Conservation (phyloP, 345 rosid genomes). For the Aurinia saxatilis region DNA sequence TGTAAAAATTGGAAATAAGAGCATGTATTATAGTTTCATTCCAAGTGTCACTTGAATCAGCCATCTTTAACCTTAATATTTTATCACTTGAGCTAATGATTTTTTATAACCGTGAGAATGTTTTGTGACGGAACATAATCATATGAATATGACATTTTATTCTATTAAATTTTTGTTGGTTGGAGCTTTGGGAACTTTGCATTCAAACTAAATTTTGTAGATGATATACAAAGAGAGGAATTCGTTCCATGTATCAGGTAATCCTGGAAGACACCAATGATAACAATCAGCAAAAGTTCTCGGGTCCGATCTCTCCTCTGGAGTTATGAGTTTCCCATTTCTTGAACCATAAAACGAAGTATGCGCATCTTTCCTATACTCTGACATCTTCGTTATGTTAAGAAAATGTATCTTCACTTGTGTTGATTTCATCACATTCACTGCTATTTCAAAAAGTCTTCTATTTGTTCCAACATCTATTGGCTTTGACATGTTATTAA, state of each 20-base stretch:
- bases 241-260: constrained; percentile 94
- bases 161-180: not conserved
- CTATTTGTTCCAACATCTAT: constrained; percentile 56
- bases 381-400: constrained; percentile 65
- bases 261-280: constrained; percentile 96
- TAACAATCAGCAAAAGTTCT: constrained; percentile 62
- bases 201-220: constrained; percentile 20
- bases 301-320: constrained; percentile 50
- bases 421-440: constrained; percentile 38
- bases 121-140: too few species aligned
- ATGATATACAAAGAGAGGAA: constrained; percentile 57
- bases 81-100: too few species aligned
- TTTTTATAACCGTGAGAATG: too few species aligned
- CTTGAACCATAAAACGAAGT: constrained; percentile 38
- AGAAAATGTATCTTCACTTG: constrained; percentile 41
- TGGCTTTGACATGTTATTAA: constrained; percentile 28
- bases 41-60: too few species aligned
- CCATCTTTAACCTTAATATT: too few species aligned
- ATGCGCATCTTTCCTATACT: constrained; percentile 85
- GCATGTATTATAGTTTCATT: too few species aligned
- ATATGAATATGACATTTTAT: too few species aligned
- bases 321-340: constrained; percentile 40
- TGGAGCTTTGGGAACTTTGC: not conserved
- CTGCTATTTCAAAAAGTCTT: constrained; percentile 36
- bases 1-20: too few species aligned